These are phyloP conservation scores for Dictyostelium firmibasis DNA, from an alignment of 78 protist genomes.

Conservation along the genomic window DNA sequence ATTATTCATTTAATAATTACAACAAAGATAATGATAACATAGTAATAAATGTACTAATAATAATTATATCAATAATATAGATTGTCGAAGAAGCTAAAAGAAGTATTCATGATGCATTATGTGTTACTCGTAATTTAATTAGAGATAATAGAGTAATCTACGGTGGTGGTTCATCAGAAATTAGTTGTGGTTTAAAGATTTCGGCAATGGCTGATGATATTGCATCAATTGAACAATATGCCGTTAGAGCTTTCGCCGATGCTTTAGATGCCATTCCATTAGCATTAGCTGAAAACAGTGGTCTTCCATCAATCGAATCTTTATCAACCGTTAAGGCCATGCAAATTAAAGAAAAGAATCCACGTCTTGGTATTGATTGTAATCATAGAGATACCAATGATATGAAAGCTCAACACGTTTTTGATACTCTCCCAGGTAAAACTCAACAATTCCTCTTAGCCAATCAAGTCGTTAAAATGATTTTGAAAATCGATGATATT, in stretches of 20 bases:
- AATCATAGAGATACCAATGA: slow-evolving; percentile 87
- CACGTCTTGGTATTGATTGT: slow-evolving; percentile 98
- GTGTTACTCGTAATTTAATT: slow-evolving; percentile 99
- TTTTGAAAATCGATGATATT: slow-evolving; percentile 99
- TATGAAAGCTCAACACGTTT: slow-evolving; percentile 96
- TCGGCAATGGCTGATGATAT: slow-evolving; percentile 91
- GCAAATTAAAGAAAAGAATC: slow-evolving; percentile 90
- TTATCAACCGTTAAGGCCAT: slow-evolving; percentile 91
- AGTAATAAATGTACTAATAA: not conserved
- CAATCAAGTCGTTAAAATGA: slow-evolving; percentile 99
- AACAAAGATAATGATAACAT: not conserved
- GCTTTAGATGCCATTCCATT: slow-evolving; percentile 99
- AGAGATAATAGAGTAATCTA: slow-evolving; percentile 96
- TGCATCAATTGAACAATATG: slow-evolving; percentile 95
- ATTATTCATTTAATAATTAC: not conserved
- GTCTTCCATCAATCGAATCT: slow-evolving; percentile 94
- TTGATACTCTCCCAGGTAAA: slow-evolving; percentile 98
- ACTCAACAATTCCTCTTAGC: slow-evolving; percentile 98
- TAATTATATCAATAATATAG: not conserved
- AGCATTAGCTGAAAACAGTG: slow-evolving; percentile 99
- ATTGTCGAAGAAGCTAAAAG: slow-evolving; percentile 99
- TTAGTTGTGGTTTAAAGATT: slow-evolving; percentile 95
- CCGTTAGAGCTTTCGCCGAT: slow-evolving; percentile 98
- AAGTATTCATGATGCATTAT: slow-evolving; percentile 99
- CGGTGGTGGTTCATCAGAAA: slow-evolving; percentile 99